Conservation (phyloP, 2,329 filamentous ascomycete genomes). For the Rutstroemia sp. region DNA sequence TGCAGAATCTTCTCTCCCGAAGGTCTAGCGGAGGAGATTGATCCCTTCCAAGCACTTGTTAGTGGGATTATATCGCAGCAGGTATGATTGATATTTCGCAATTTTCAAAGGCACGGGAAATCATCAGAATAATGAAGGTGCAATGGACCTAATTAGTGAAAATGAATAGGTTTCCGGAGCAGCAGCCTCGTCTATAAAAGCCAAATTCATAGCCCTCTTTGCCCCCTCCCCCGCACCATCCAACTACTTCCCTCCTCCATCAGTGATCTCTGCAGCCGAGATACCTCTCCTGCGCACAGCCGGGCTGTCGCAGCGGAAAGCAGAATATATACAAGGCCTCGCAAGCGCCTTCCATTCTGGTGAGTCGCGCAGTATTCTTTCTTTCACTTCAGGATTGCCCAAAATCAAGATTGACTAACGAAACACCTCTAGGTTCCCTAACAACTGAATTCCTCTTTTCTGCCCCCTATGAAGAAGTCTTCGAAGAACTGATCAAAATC, state of each 20-base stretch:
- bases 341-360: slow-evolving; percentile 34
- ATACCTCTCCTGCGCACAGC: slow-evolving; percentile 51
- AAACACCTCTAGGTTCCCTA: slow-evolving; percentile 48
- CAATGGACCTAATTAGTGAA: no score
- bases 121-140: no score
- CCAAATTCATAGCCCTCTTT: slow-evolving; percentile 75
- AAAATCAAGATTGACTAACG: slow-evolving; percentile 68
- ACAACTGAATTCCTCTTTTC: slow-evolving; percentile 54
- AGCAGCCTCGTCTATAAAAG: slow-evolving; percentile 82
- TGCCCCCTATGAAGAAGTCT: slow-evolving; percentile 77
- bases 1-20: slow-evolving; percentile 76
- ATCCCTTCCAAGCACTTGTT: slow-evolving; percentile 77
- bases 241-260: slow-evolving; percentile 40
- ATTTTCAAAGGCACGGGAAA: no score
- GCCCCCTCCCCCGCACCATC: slow-evolving; percentile 17
- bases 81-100: slow-evolving; percentile 20
- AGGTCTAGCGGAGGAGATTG: slow-evolving; percentile 75
- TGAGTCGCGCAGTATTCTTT: no score
- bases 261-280: slow-evolving; percentile 55
- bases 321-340: slow-evolving; percentile 85
- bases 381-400: slow-evolving; percentile 24
- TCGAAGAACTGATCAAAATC: slow-evolving; percentile 76
- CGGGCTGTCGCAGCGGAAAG: slow-evolving; percentile 88
- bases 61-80: slow-evolving; percentile 95
- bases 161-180: slow-evolving; percentile 65